Base-by-base conservation (phyloP, 805 yeast species). In the Kazachstania bromeliacearum region DNA sequence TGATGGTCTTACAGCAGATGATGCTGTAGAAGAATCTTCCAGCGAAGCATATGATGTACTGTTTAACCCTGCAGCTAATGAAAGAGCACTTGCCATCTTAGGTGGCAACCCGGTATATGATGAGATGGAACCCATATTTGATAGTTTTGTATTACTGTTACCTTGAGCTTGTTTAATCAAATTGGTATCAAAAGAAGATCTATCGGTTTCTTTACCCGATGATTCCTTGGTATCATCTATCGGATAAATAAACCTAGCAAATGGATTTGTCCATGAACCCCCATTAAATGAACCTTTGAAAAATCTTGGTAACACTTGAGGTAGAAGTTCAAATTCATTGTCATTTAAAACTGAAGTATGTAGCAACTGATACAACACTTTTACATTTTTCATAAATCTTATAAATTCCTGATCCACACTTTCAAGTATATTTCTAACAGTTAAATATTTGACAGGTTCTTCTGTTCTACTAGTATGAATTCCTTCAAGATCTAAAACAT, bases 261-360 rank as follows among this genome's bases (percentile, higher is more conserved):
- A 78, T 18, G 83, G 84, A 47, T 79, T 80, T 33, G 73, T 70
- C 79, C 87, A 81, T 41, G 78, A 77, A n/a, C 88, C 89, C 13
- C 87, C 89, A 46, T 77, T 77, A 53, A 77, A 81, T 37, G 71
- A 74, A 20, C 76, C 75, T 28, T 70, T 66, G 14, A 82, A 58
- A 47, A 81, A 78, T 40, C 92, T 65, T 7, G 92, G 87, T 44
- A 77, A 73, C 2, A 77, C 60, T 51, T 79, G 80, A 0, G 89
- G 92, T 24, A 79, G 40, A 12, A 32, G 28, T 17, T 28, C 33
- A 8, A 39, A 33, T 23, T 45, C 45, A 32, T 44, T 46, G 26
- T 42, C 42, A n/a, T 41, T 32, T 19, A 48, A 35, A 5, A 40
- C 57, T 27, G 40, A 45, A n/a, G 36, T 37, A 33, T 45, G 52